Evolutionary conservation across 331 rosid species (phyloP), one percentile per base, ranked within the genome.

Genomic region (Quercus lobata): DNA sequence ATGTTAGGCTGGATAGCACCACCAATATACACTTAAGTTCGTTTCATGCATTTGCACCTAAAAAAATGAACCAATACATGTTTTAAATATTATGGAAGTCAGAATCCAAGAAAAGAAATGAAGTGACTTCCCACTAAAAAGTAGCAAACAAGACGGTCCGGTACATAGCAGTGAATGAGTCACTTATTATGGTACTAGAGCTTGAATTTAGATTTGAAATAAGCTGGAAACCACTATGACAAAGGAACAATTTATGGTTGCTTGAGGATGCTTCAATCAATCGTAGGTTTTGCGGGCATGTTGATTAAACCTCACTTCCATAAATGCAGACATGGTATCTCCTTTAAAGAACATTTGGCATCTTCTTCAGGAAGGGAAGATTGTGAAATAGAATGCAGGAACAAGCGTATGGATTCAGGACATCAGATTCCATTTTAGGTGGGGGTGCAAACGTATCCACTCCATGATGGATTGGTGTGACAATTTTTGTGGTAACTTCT

Each of bases 261-360:
- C 66, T 78, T 27, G 65, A 80, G 81, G 75, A n/a, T 80, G 83
- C 85, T 83, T 84, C 79, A 71, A 71, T 76, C 58, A 11, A 78
- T 79, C 44, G 79, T 25, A 76, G 77, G 78, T 54, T 46, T 74
- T 80, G 71, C 61, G 73, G 84, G 80, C 74, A 72, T 74, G 74
- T 75, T 83, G 91, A 81, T 85, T 85, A 85, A 87, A 83, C 87
- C 88, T 83, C 88, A 84, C 88, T 80, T 69, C 76, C 73, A 65
- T 77, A 57, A 76, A 76, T 79, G 82, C 87, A 87, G 88, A 80
- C 80, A 86, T 57, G 88, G 92, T 89, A 79, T 88, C 88, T 81
- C 85, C 91, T 91, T 91, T 88, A 75, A 72, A 79, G 76, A 86
- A 85, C 91, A 89, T 74, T 83, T 69, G 57, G 93, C 86, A 86